phyloP scores from a whole-genome alignment of 2,329 filamentous ascomycete genomes.

The Fusarium sp. region DNA sequence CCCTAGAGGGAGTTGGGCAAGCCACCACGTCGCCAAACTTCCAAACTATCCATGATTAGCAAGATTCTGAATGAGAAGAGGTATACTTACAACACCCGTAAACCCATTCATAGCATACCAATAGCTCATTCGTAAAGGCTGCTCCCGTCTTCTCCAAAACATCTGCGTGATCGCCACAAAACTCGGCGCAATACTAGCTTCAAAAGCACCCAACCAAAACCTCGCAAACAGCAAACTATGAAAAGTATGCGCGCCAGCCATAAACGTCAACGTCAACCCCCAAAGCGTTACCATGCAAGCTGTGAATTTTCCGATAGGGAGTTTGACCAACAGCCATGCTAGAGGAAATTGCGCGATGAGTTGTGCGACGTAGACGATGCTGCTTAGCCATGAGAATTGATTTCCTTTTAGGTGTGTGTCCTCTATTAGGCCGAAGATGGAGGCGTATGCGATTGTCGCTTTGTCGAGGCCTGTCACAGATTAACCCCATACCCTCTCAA shows the following conservation, averaged over 20 bases:
- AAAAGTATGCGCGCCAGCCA: slow-evolving; percentile 62
- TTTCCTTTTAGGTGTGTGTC: slow-evolving; percentile 60
- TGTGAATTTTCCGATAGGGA: slow-evolving; percentile 66
- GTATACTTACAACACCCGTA: slow-evolving; percentile 17
- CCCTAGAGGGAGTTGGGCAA: slow-evolving; percentile 26
- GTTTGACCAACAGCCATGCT: slow-evolving; percentile 64
- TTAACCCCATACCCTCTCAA: not conserved
- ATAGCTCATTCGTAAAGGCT: slow-evolving; percentile 43
- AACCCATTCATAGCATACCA: slow-evolving; percentile 39
- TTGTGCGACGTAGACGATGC: slow-evolving; percentile 51
- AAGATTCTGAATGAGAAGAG: accelerated
- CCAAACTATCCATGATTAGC: slow-evolving; percentile 24
- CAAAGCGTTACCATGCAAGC: slow-evolving; percentile 62
- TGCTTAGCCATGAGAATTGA: slow-evolving; percentile 74
- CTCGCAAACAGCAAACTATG: slow-evolving; percentile 57
- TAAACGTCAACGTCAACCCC: slow-evolving; percentile 63
- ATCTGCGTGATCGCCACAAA: slow-evolving; percentile 51
- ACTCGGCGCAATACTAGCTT: slow-evolving; percentile 55
- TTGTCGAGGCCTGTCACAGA: slow-evolving; percentile 40
- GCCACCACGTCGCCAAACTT: slow-evolving; percentile 36
- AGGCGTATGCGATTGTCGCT: slow-evolving; percentile 65
- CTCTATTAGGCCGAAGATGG: slow-evolving; percentile 70
- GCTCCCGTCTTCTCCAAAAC: slow-evolving; percentile 51
- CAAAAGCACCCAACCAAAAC: slow-evolving; percentile 59
- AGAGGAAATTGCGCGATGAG: slow-evolving; percentile 62